These are phyloP conservation scores for Canna indica DNA, from an alignment of 176 grass and related monocot genomes.

Conservation along the genomic window DNA sequence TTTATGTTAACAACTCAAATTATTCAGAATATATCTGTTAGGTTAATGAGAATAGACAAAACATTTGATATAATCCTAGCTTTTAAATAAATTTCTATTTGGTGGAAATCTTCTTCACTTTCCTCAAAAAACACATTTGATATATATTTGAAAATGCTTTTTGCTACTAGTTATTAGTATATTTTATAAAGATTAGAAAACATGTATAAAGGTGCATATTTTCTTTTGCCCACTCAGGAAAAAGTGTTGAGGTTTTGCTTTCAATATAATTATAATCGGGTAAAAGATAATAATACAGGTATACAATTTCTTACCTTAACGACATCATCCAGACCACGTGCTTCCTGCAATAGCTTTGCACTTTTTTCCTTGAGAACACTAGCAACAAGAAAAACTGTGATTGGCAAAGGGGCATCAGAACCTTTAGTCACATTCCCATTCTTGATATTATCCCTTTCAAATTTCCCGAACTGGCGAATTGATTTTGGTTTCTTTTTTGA, in stretches of 20 bases:
- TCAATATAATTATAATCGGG: not conserved
- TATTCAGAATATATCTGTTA: too few relatives aligned
- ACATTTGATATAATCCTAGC: too few relatives aligned
- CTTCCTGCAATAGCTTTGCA: conserved; percentile 73
- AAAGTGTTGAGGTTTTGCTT: not conserved
- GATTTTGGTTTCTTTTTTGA: conserved; percentile 73
- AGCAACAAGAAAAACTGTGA: conserved; percentile 98
- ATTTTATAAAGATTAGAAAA: too few relatives aligned
- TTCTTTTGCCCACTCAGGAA: too few relatives aligned
- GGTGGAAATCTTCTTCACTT: too few relatives aligned
- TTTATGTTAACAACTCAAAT: too few relatives aligned
- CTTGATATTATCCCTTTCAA: conserved; percentile 67
- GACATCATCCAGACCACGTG: conserved; percentile 89
- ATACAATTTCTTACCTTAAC: conserved; percentile 46
- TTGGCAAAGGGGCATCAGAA: conserved; percentile 71
- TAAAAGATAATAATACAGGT: not conserved
- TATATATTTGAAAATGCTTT: too few relatives aligned
- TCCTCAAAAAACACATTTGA: too few relatives aligned
- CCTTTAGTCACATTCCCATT: conserved; percentile 28
- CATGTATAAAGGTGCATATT: too few relatives aligned
- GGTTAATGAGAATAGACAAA: too few relatives aligned
- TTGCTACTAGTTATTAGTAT: too few relatives aligned
- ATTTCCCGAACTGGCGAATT: conserved; percentile 78
- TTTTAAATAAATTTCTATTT: too few relatives aligned
- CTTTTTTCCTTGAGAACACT: conserved; percentile 99